Evolutionary conservation across 2,329 filamentous ascomycete species (phyloP).

Genomic region (Curvularia eragrostidis): DNA sequence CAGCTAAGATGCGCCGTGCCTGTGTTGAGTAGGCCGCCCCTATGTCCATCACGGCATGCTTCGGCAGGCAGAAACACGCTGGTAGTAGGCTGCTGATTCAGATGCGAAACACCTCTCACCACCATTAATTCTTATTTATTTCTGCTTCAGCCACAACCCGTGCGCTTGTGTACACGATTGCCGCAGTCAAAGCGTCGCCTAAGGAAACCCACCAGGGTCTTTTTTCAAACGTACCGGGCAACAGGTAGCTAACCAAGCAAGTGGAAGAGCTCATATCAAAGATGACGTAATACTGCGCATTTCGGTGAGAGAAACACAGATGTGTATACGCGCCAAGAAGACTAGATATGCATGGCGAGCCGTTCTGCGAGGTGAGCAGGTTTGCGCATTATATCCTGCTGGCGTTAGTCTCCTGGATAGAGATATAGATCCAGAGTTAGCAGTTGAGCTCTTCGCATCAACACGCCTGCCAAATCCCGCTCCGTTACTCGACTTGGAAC

Average conservation of each 20-base stretch:
- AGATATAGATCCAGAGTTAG: conserved; percentile 26
- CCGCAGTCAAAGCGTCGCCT: conserved; percentile 41
- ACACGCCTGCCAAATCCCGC: conserved; percentile 39
- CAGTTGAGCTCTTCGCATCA: conserved; percentile 33
- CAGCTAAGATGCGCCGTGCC: background rate
- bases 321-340: conserved; percentile 34
- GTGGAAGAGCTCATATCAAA: conserved; percentile 34
- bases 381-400: conserved; percentile 28
- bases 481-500: conserved; percentile 41
- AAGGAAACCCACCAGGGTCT: conserved; percentile 40
- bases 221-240: conserved; percentile 34
- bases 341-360: conserved; percentile 24
- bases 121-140: conserved; percentile 33
- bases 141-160: conserved; percentile 29
- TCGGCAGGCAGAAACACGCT: background rate
- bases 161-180: conserved; percentile 38
- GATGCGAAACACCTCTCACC: conserved; percentile 42
- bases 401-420: conserved; percentile 19
- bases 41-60: background rate
- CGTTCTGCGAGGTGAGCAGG: conserved; percentile 25
- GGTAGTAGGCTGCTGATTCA: conserved; percentile 31
- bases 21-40: background rate
- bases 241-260: conserved; percentile 36
- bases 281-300: conserved; percentile 41
- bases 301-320: conserved; percentile 43